Percentiles rank a stretch among this genome's conserved stretches.
Conservation (phyloP, 106 monocot species). For the Allium fistulosum region DNA sequence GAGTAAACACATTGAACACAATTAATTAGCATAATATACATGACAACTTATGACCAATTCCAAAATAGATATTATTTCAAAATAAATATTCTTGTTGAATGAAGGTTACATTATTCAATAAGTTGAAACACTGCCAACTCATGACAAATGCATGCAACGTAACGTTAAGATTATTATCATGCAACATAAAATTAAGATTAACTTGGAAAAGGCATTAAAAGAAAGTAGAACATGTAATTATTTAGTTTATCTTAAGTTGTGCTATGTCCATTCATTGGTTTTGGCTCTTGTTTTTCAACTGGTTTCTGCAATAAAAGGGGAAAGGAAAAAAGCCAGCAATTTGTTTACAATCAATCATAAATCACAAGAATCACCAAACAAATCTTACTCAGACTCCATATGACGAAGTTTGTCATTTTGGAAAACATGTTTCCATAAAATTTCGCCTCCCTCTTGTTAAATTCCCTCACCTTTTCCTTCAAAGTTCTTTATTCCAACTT, state of each 20-base stretch:
- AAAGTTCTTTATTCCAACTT: constrained; percentile 80
- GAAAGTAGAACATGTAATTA: no score
- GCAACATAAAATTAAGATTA: no score
- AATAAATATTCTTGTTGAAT: no score
- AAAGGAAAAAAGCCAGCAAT: not conserved
- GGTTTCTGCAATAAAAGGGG: constrained; percentile 10
- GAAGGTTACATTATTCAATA: no score
- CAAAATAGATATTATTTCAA: no score
- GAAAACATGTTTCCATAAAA: constrained; percentile 95
- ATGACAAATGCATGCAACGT: no score
- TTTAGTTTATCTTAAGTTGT: constrained; percentile 11
- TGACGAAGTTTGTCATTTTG: constrained; percentile 49
- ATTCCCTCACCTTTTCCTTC: constrained; percentile 88
- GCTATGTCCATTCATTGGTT: constrained; percentile 36
- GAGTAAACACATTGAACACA: no score
- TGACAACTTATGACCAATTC: no score
- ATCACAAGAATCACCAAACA: not conserved
- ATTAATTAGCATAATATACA: no score
- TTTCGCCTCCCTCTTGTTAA: constrained; percentile 83
- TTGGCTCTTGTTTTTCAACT: constrained; percentile 14
- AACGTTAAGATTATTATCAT: no score
- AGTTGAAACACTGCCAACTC: no score
- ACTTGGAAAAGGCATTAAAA: no score
- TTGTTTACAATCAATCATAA: not conserved
- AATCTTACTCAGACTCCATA: constrained; percentile 23